phyloP scores from a whole-genome alignment of 768 basidiomycete genomes.

The Porphyrellus cyaneotinctus region DNA sequence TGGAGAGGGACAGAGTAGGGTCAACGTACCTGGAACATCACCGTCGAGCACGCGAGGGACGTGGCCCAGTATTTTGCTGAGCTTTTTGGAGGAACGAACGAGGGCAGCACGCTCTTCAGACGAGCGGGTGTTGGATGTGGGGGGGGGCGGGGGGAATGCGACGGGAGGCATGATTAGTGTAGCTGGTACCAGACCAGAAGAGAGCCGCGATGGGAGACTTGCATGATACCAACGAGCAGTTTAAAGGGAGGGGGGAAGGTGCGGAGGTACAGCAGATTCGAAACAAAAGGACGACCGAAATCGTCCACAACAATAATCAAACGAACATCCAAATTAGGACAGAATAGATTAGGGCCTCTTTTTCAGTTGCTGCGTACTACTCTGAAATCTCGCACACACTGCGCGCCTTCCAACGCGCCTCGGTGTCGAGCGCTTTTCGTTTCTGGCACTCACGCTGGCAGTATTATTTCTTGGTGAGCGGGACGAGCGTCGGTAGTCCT shows the following conservation, averaged over 20 bases:
- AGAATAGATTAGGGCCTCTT: no score
- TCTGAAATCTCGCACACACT: no score
- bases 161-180: background rate
- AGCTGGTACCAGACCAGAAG: constrained; percentile 29
- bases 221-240: background rate
- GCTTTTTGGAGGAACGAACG: constrained; percentile 54
- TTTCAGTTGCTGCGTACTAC: no score
- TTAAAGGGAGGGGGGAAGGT: constrained; percentile 13
- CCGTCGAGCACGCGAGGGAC: constrained; percentile 55
- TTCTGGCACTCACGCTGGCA: no score
- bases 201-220: background rate
- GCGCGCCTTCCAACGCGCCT: no score
- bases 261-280: constrained; percentile 9
- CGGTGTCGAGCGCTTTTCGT: no score
- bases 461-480: no score
- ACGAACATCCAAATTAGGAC: background rate
- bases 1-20: rapidly evolving
- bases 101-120: constrained; percentile 51
- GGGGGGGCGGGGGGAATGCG: constrained; percentile 38
- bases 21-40: background rate
- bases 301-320: constrained; percentile 2
- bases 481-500: no score
- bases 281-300: constrained; percentile 21
- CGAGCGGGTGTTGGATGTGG: constrained; percentile 55
- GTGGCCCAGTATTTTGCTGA: constrained; percentile 53